phyloP scores from a whole-genome alignment of 768 basidiomycete genomes.

The Leccinum longicurvipes region DNA sequence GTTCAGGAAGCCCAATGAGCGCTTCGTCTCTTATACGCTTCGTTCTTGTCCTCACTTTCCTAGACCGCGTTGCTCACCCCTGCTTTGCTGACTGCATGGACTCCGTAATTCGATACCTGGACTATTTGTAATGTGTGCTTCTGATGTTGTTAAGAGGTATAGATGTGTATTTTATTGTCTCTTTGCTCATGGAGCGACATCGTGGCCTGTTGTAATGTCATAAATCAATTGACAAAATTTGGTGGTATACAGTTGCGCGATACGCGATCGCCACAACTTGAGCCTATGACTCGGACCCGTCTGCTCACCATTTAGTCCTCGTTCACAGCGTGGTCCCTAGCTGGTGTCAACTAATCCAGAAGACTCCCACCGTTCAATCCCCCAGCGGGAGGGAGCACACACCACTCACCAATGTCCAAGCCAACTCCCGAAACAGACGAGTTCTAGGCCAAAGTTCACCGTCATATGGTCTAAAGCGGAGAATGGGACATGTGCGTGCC shows the following conservation, averaged over 20 bases:
- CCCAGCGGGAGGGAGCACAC: not conserved
- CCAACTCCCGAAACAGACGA: slow-evolving; percentile 23
- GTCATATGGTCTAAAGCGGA: slow-evolving; percentile 64
- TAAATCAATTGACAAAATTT: too few species aligned
- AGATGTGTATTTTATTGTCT: not conserved
- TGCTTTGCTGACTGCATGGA: slow-evolving; percentile 13
- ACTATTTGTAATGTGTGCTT: not conserved
- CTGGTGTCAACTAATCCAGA: not conserved
- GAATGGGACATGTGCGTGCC: slow-evolving; percentile 73
- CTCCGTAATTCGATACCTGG: not conserved
- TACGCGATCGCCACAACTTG: too few species aligned
- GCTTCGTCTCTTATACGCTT: slow-evolving; percentile 8
- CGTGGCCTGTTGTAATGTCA: too few species aligned
- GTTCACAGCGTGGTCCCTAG: not conserved
- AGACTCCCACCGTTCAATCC: not conserved
- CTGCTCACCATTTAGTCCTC: not conserved
- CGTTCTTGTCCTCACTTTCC: slow-evolving; percentile 1
- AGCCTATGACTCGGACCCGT: too few species aligned
- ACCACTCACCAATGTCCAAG: slow-evolving; percentile 25
- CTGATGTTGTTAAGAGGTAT: slow-evolving; percentile 1
- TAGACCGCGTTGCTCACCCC: slow-evolving; percentile 12
- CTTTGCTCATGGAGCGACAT: too few species aligned
- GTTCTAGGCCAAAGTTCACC: slow-evolving; percentile 46
- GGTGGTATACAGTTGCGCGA: too few species aligned
- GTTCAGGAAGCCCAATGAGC: slow-evolving; percentile 16